A percentile compares a stretch with the other conserved stretches of the same genome.
phyloP scores from a whole-genome alignment of 2,329 filamentous ascomycete genomes.

The Fusarium sp. region DNA sequence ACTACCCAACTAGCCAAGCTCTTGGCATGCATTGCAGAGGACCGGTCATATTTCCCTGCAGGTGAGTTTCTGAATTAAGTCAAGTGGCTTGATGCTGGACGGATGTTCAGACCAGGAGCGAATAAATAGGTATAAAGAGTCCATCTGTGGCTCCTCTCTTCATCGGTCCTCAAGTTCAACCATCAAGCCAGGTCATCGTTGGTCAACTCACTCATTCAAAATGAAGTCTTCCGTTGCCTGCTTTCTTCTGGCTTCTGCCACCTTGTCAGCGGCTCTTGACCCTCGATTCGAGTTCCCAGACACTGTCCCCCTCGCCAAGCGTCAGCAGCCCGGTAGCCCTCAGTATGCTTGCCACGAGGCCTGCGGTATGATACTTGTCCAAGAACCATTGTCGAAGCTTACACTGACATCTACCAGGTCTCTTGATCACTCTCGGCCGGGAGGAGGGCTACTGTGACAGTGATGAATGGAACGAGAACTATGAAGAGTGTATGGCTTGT shows the following conservation, averaged over 20 bases:
- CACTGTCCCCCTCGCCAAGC: conserved; percentile 48
- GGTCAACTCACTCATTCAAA: conserved; percentile 12
- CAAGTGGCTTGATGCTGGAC: no score
- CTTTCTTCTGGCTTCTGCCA: conserved; percentile 38
- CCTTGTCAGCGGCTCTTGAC: conserved; percentile 23
- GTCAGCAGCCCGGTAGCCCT: conserved; percentile 58
- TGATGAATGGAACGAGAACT: conserved; percentile 53
- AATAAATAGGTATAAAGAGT: conserved; percentile 19
- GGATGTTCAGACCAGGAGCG: not conserved
- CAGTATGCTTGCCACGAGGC: conserved; percentile 59
- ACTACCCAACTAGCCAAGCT: not conserved
- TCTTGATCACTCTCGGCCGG: conserved; percentile 50
- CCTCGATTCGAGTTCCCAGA: conserved; percentile 50
- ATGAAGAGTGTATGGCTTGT: conserved; percentile 57
- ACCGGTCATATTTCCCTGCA: no score
- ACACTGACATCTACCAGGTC: conserved; percentile 12
- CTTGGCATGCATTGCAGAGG: not conserved
- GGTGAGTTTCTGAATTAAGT: not conserved
- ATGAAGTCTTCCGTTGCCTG: conserved; percentile 34
- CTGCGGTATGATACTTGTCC: conserved; percentile 53
- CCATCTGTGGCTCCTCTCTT: not conserved
- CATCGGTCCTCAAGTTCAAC: not conserved
- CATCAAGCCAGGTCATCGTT: not conserved
- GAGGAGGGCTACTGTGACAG: conserved; percentile 52
- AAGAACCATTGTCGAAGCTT: fast-evolving